phyloP scores from a whole-genome alignment of 116 monocot genomes.

The Dioscorea cayenensis region DNA sequence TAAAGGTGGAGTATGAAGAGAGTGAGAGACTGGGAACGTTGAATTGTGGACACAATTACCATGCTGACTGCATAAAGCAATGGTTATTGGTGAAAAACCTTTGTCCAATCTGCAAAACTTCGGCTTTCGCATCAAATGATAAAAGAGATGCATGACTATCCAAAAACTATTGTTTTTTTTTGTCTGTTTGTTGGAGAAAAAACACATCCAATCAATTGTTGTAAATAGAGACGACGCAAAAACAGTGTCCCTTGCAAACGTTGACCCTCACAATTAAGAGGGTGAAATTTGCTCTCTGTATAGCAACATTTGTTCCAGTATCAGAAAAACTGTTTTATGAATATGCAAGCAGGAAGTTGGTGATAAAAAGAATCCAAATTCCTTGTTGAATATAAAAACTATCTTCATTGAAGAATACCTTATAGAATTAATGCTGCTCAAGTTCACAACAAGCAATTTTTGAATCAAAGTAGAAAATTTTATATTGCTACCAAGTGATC shows the following conservation, averaged over 20 bases:
- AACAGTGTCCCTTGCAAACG: neutral
- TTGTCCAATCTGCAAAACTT: slow-evolving; percentile 45
- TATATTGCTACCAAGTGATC: neutral
- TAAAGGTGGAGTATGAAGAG: slow-evolving; percentile 32
- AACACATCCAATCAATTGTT: neutral
- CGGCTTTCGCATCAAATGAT: slow-evolving; percentile 19
- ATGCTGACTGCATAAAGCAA: slow-evolving; percentile 40
- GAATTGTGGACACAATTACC: slow-evolving; percentile 46
- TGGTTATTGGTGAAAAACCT: slow-evolving; percentile 44
- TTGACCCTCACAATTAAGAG: neutral
- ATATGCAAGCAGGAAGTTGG: too few species aligned
- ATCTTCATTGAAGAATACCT: too few species aligned
- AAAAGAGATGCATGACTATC: slow-evolving; percentile 10
- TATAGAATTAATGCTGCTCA: too few species aligned
- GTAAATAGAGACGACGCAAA: slow-evolving; percentile 7
- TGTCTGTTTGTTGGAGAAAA: neutral
- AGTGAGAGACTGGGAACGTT: slow-evolving; percentile 32
- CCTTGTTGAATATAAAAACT: too few species aligned
- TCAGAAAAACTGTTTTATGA: neutral
- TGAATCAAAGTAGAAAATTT: neutral
- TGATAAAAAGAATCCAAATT: too few species aligned
- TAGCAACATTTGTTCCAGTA: neutral
- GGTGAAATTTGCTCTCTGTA: neutral
- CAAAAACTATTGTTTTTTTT: neutral
- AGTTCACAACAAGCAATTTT: neutral